Base-by-base conservation (phyloP, 2,329 filamentous ascomycete genomes). In the Zasmidium angulare region DNA sequence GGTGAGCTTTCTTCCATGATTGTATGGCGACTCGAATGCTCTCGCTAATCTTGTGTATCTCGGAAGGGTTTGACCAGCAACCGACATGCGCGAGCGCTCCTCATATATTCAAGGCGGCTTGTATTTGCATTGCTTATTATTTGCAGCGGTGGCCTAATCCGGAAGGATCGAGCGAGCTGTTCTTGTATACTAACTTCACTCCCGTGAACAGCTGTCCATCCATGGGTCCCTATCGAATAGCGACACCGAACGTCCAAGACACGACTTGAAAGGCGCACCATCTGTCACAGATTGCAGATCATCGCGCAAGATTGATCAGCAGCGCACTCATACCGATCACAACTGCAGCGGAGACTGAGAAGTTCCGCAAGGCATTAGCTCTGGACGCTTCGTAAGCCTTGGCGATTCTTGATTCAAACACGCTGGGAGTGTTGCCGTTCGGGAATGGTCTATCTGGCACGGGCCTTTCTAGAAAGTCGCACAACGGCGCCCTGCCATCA, bases 361-460 rank as follows among this genome's bases (percentile, higher is more conserved):
- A 19, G 36, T 43, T 43, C n/a, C 36, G 36, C 7, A 3, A 10
- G 36, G 36, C 36, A 17, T 43, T 43, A 3, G 36, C 36, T 17
- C 36, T 14, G 12, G 36, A 43, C n/a, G 9, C 36, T 43, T 7
- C 36, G 21, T 31, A 52, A 6, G 10, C 24, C 11, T 40, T 36
- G 31, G 50, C 50, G 26, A 52, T 52, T 23, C 50, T 36, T 21
- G 23, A 24, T 36, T 52, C 23, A 20, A 36, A 52, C 6, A 3
- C 50, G 23, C 29, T 40, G 2, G 51, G 51, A 12, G 36, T 24
- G 50, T 55, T 59, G 3, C 58, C 55, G 9, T 58, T 50, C 9
- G 69, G 71, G 50, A 69, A 67, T 3, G 57, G 53, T 7, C 53
- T 58, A 9, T 61, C 49, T 7, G 71, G 70, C 3, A 68, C 55